Base-by-base conservation (phyloP, 1,284 basidiomycete genomes). In the Chalciporus piperatoides region DNA sequence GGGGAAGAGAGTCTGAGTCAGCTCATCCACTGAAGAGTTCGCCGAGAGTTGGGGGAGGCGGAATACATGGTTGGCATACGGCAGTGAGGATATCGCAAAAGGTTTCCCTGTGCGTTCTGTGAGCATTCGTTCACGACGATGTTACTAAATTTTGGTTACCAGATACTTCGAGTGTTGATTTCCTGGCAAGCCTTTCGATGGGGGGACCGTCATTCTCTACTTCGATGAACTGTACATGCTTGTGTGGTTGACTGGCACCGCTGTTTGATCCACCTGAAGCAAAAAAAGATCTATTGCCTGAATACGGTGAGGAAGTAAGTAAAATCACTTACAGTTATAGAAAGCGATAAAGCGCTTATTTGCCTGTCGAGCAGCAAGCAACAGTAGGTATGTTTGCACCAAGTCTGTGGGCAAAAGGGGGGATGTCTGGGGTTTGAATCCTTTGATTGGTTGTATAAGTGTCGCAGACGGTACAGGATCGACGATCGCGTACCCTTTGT, bases 181-280 rank as follows among this genome's bases (percentile, higher is more conserved):
- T 67, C 55, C 74, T 74, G 4, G 86, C 82, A 55, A 91, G 75
- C 41, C 68, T 71, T 65, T 92, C 90, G 33, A 92, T 73, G 0
- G 91, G 91, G 24, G 87, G 84, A 3, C 81, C 83, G 40, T 78
- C 76, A 17, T 72, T 71, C 36, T 71, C 74, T 10, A 79, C 76
- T 17, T 83, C 65, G 15, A 94, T 69, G 54, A 93, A 85, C 67
- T 95, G 92, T 17, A 94, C 61, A 64, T 95, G 92, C 59, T 94
- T 90, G 70, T 93, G 92, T 2, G 78, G 74, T 69, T 95, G 92
- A 65, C 89, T 92, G 7, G 92, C 91, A 30, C 92, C 92, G 52
- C 89, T 92, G 41, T 80, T 75, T 41, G 81, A 75, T 4, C 91
- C 91, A 58, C 90, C 89, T 87, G 47, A 2, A 5, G 14, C 30